A percentile compares a stretch with the other conserved stretches of the same genome.
Evolutionary conservation across 202 grass and related monocot genomes (phyloP).

Genomic region (Brachypodium distachyon): DNA sequence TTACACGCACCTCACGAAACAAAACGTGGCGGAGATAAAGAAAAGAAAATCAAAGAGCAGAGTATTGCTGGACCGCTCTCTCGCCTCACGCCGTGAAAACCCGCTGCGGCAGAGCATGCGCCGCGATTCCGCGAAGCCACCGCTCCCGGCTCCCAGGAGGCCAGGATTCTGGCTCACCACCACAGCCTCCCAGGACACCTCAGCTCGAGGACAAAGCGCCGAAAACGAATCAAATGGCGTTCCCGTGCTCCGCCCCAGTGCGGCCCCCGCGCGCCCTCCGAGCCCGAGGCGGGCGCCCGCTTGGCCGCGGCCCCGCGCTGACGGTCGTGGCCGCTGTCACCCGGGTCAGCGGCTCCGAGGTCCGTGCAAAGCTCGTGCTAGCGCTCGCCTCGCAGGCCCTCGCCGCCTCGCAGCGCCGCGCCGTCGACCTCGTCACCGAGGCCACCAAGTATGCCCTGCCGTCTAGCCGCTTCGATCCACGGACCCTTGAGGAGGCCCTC

Average conservation of each 20-base stretch:
- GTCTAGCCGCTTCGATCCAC: conserved; percentile 45
- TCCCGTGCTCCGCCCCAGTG: conserved; percentile 12
- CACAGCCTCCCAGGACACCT: neutral
- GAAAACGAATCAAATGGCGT: conserved; percentile 31
- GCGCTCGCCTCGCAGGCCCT: conserved; percentile 59
- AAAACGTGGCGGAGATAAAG: too few species aligned
- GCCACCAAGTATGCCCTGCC: conserved; percentile 69
- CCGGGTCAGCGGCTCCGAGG: conserved; percentile 32
- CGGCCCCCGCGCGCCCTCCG: conserved; percentile 10
- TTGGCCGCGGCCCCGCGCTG: neutral
- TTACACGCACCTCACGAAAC: too few species aligned
- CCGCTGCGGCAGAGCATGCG: neutral
- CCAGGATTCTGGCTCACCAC: neutral
- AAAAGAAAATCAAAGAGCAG: too few species aligned
- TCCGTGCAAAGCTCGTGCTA: conserved; percentile 67
- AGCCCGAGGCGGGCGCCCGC: neutral
- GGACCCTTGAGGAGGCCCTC: conserved; percentile 73
- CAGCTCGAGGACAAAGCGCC: neutral
- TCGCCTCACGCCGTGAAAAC: too few species aligned
- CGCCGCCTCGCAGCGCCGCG: conserved; percentile 56
- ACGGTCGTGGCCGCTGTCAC: conserved; percentile 9
- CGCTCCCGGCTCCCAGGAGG: neutral
- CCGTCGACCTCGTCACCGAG: conserved; percentile 49
- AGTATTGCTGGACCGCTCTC: too few species aligned
- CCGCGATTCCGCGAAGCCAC: neutral